Base-by-base conservation (phyloP, 108 stramenopile species). In the Cyclotella atomus region DNA sequence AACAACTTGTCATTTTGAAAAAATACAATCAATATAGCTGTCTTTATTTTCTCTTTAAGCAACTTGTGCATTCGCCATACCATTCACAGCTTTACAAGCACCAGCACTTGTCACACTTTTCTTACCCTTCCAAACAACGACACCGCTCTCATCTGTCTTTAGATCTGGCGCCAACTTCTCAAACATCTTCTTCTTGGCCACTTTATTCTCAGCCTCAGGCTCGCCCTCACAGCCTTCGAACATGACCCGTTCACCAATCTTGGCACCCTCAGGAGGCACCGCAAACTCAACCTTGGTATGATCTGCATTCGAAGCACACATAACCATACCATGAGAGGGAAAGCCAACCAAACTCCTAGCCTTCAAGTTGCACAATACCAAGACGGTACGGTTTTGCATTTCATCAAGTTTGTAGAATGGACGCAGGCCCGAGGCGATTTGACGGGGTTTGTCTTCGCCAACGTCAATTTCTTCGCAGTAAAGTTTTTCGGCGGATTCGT, bases 331-430 rank as follows among this genome's bases (percentile, higher is more conserved):
- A 70, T 97, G 92, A 47, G 87, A 88, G 3, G 90, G 87, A 71
- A 97, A 94, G 36, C 95, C 97, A 20, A 91, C 92, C n/a, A 95
- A 49, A 35, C 84, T 95, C 45, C 90, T 87, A 0, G 87, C 76
- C 83, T 97, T 99, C 53, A 99, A 74, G 73, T 99, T 99, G 86
- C 96, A 96, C 70, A 99, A 82, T 14, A 99, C 97, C 49, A 98
- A 70, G 36, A 99, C 96, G 2, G 65, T 56, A 21, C 93, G 83
- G 28, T 83, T 89, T 35, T 88, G 68, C 82, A 99, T 84, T 59
- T 97, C 91, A 7, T 95, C 95, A 17, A 70, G 62, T 47, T 75
- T 85, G 81, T 97, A 97, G 82, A 97, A 98, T 2, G 90, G 83
- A 32, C 95, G 79, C 35, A 99, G 80, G 30, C 99, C 99, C 34